phyloP scores from a whole-genome alignment of 306 rosid genomes.

The Quillaja saponaria region DNA sequence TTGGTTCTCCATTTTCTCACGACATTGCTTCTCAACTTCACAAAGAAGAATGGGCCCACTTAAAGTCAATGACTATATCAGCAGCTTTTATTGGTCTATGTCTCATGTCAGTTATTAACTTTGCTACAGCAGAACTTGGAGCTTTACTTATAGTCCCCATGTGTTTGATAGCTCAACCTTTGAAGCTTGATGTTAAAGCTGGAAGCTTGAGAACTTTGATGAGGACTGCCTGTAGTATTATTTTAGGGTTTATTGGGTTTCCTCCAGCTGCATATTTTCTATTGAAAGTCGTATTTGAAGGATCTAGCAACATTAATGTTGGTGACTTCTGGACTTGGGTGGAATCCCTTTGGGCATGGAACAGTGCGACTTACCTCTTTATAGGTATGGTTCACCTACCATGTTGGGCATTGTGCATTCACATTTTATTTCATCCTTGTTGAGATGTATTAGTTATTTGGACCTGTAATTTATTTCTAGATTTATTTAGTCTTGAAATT shows the following conservation, averaged over 20 bases:
- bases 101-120: constrained; percentile 90
- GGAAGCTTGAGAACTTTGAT: constrained; percentile 45
- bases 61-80: constrained; percentile 83
- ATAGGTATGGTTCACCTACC: constrained; percentile 82
- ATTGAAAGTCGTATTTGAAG: constrained; percentile 60
- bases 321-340: constrained; percentile 89
- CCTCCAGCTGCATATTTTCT: constrained; percentile 65
- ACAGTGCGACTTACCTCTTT: constrained; percentile 87
- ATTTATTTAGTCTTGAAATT: constrained; percentile 5
- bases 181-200: constrained; percentile 57
- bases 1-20: constrained; percentile 54
- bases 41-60: constrained; percentile 65
- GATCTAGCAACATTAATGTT: constrained; percentile 32
- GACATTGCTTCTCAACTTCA: constrained; percentile 41
- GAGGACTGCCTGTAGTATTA: constrained; percentile 63
- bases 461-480: constrained; percentile 28
- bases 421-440: constrained; percentile 67
- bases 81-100: constrained; percentile 74
- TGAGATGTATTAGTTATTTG: constrained; percentile 45
- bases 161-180: constrained; percentile 81
- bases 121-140: constrained; percentile 88
- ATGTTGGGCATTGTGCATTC: constrained; percentile 81
- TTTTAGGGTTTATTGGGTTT: constrained; percentile 62
- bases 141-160: constrained; percentile 74
- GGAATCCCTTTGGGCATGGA: constrained; percentile 95